Conservation (phyloP, 1,284 basidiomycete species). For the Trametes versicolor region DNA sequence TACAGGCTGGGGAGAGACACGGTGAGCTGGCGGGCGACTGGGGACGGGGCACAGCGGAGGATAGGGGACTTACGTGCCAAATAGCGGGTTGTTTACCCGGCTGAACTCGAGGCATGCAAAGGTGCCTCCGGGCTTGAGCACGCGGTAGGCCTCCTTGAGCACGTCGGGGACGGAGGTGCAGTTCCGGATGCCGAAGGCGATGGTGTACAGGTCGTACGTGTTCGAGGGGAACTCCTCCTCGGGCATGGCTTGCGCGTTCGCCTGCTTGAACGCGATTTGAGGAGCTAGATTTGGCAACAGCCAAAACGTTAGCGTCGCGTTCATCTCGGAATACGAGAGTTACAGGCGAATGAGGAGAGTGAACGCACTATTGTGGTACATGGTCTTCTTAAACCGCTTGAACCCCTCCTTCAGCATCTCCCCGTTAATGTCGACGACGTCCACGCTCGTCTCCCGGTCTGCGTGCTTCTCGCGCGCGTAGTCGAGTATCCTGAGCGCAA, state of each 20-base stretch:
- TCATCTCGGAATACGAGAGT: not conserved
- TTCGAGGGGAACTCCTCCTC: slow-evolving; percentile 76
- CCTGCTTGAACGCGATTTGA: slow-evolving; percentile 93
- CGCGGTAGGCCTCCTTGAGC: slow-evolving; percentile 90
- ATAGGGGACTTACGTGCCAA: slow-evolving; percentile 75
- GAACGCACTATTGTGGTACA: slow-evolving; percentile 93
- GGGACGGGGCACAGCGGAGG: not conserved
- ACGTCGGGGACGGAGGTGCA: slow-evolving; percentile 95
- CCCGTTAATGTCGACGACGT: slow-evolving; percentile 94
- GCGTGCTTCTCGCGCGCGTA: slow-evolving; percentile 90
- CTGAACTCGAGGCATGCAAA: slow-evolving; percentile 99
- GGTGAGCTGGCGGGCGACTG: slow-evolving; percentile 5
- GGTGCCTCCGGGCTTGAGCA: slow-evolving; percentile 95
- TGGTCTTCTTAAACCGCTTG: slow-evolving; percentile 92
- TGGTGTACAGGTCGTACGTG: slow-evolving; percentile 96
- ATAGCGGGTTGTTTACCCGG: slow-evolving; percentile 89
- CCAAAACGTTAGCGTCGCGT: not conserved
- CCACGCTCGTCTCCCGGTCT: slow-evolving; percentile 89
- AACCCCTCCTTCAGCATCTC: slow-evolving; percentile 96
- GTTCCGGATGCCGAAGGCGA: slow-evolving; percentile 98
- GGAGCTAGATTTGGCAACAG: slow-evolving; percentile 66
- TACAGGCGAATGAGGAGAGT: not conserved
- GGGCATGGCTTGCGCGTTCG: slow-evolving; percentile 90
- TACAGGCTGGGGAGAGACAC: slow-evolving; percentile 71
- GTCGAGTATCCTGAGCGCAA: slow-evolving; percentile 94